These are phyloP conservation scores for Backusella liffmaniae DNA, from an alignment of 192 early-diverging fungal species.

Conservation along the genomic window DNA sequence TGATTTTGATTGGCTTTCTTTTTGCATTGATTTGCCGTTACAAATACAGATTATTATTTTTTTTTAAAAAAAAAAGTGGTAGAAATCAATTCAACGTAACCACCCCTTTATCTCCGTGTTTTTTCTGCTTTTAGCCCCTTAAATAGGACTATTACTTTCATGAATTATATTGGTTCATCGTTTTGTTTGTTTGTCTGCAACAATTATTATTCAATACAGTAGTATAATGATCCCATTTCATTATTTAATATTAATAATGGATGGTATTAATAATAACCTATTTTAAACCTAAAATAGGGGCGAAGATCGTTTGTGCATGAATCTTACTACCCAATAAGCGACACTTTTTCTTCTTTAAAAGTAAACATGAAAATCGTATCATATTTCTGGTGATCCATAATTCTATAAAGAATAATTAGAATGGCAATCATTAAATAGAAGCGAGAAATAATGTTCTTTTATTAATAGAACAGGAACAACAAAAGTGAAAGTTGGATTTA, in stretches of 20 bases:
- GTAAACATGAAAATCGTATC: background rate
- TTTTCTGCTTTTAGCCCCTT: background rate
- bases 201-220: background rate
- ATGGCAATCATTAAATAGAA: background rate
- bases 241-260: background rate
- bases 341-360: background rate
- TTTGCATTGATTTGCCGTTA: background rate
- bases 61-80: background rate
- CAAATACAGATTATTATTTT: background rate
- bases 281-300: background rate
- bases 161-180: background rate
- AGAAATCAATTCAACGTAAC: background rate
- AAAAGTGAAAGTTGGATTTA: background rate
- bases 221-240: background rate
- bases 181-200: background rate
- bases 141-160: background rate
- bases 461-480: background rate
- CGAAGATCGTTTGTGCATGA: background rate
- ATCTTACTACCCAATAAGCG: background rate
- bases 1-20: background rate
- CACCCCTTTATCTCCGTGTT: background rate
- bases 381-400: background rate
- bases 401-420: background rate
- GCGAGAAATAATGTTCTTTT: background rate
- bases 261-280: background rate